phyloP scores from a whole-genome alignment of 179 eudicot species.

The Camellia oleifera region DNA sequence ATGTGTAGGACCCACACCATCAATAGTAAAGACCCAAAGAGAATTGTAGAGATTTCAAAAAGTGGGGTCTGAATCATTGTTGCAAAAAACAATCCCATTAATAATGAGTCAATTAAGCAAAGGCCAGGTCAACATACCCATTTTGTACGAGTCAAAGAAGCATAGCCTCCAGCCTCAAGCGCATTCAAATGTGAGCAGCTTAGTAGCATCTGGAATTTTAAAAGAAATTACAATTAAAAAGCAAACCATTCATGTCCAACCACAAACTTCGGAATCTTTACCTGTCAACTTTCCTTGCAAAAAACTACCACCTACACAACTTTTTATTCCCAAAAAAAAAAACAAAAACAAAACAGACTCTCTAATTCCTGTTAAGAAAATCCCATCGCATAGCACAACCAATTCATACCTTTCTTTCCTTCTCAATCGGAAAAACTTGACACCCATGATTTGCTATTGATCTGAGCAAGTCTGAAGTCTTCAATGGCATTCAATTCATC shows the following conservation, averaged over 20 bases:
- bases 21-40: background rate
- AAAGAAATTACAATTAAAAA: background rate
- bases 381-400: background rate
- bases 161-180: background rate
- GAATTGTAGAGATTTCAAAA: background rate
- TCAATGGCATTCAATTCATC: conserved; percentile 28
- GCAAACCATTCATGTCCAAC: background rate
- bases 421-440: background rate
- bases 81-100: background rate
- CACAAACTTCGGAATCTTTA: background rate
- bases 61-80: background rate
- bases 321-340: conserved; percentile 6
- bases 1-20: too few relatives aligned
- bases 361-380: background rate
- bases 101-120: background rate
- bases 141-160: conserved; percentile 17
- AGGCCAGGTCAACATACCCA: conserved; percentile 19
- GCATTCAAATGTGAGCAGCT: background rate
- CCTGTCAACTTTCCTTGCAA: background rate
- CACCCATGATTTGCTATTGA: background rate
- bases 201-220: background rate
- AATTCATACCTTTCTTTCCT: background rate
- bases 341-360: background rate
- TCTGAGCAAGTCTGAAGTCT: background rate
- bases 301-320: background rate